Evolutionary conservation across 495 filamentous ascomycete genomes (phyloP), one percentile per base, ranked within the genome.

Genomic region (Trichoderma virens): DNA sequence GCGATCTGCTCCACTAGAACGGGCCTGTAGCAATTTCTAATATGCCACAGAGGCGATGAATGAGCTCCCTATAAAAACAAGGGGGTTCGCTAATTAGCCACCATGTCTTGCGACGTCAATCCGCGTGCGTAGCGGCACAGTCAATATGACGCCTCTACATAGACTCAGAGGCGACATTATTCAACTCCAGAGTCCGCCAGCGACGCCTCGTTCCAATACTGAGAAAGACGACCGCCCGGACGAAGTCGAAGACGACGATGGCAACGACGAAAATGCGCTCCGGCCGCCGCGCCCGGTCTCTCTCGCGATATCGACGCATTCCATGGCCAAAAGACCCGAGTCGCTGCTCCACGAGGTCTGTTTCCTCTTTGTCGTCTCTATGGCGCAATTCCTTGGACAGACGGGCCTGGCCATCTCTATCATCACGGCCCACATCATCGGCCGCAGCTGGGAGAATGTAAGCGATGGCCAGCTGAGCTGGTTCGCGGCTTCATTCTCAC

Each of bases 401-500:
- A 72, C 71, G 0, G 72, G 70, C 20, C 71, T 80, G 0, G 72
- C 65, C 6, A 67, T 72, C 61, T 75, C 71, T 14, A 70, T 84
- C 18, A 72, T 72, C 0, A 76, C 80, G 9, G 68, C 72, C 2
- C 70, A 67, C 30, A 67, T 79, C 51, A 84, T 86, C 67, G 78
- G 78, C 25, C 68, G 72, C 11, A 73, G 70, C 59, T 79, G 85
- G 51, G 71, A 70, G 30, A 74, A 69, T 45, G 73, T 68, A 0
- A 73, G 69, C 43, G 64, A 77, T 2, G 80, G 75, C 0, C 70
- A 78, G 25, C 70, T 82, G 38, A 78, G 77, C 35, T 86, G 84
- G 83, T 77, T 78, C 62, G 73, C 78, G 60, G 80, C 81, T 7
- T 80, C 78, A 0, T 86, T 84, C 68, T 76, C 78, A 16, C 68